Evolutionary conservation across 2,329 filamentous ascomycete species (phyloP).

Genomic region (Xylariaceae sp.): DNA sequence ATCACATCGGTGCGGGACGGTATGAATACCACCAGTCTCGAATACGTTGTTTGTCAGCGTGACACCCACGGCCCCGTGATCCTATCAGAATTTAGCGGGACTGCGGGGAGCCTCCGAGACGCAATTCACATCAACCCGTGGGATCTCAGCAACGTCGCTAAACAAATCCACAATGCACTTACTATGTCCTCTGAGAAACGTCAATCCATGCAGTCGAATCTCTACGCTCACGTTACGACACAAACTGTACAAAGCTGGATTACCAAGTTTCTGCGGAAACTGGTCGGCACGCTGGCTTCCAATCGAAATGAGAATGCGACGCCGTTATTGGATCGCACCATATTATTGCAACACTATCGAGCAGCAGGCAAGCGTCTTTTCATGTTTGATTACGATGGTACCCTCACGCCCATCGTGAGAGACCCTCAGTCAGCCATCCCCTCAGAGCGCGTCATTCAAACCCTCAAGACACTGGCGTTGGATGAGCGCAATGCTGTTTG

Average conservation of each 20-base stretch:
- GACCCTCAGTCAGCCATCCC: slow-evolving; percentile 90
- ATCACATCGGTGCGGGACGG: slow-evolving; percentile 96
- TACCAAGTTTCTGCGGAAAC: slow-evolving; percentile 75
- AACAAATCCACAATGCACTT: slow-evolving; percentile 81
- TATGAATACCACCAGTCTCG: slow-evolving; percentile 96
- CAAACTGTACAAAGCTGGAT: slow-evolving; percentile 91
- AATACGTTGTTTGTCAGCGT: slow-evolving; percentile 92
- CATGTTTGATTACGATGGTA: slow-evolving; percentile 99
- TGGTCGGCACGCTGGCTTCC: slow-evolving; percentile 80
- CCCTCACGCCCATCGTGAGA: slow-evolving; percentile 91
- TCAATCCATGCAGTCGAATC: slow-evolving; percentile 70
- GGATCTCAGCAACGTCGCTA: slow-evolving; percentile 85
- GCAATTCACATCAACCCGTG: slow-evolving; percentile 98
- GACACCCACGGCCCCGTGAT: slow-evolving; percentile 87
- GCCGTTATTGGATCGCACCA: slow-evolving; percentile 78
- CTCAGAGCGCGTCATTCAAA: slow-evolving; percentile 80
- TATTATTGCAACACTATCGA: slow-evolving; percentile 76
- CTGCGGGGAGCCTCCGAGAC: slow-evolving; percentile 81
- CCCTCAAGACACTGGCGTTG: slow-evolving; percentile 77
- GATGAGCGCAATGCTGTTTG: slow-evolving; percentile 90
- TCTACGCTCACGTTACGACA: slow-evolving; percentile 84
- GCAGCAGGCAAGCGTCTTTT: slow-evolving; percentile 81
- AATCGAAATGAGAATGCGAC: slow-evolving; percentile 79
- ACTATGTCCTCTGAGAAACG: slow-evolving; percentile 74
- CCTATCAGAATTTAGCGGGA: slow-evolving; percentile 95